Evolutionary conservation across 2,329 filamentous ascomycete species (phyloP).

Genomic region (Microsporum canis): DNA sequence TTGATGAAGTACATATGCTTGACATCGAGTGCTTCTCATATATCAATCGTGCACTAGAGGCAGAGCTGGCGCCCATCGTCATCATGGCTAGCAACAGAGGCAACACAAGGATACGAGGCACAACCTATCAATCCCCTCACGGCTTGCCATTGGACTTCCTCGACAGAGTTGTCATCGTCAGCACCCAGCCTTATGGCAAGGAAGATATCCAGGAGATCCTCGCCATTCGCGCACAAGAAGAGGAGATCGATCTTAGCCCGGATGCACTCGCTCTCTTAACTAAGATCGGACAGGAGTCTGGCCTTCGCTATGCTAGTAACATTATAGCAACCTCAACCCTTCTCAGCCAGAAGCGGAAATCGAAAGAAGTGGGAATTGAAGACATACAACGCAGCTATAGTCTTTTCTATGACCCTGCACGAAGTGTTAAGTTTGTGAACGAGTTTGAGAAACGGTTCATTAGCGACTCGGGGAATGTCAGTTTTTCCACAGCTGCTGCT

Average conservation of each 20-base stretch:
- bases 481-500: conserved; percentile 44
- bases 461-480: conserved; percentile 70
- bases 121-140: conserved; percentile 84
- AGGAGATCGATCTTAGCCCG: conserved; percentile 82
- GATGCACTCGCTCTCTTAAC: conserved; percentile 87
- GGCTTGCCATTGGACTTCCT: conserved; percentile 91
- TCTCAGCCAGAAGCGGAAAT: conserved; percentile 71
- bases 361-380: conserved; percentile 69
- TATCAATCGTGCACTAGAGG: conserved; percentile 92
- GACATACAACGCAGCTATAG: conserved; percentile 91
- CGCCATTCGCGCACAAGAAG: conserved; percentile 83
- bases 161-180: conserved; percentile 91
- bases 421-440: conserved; percentile 81
- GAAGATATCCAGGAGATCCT: conserved; percentile 91
- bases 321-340: conserved; percentile 91
- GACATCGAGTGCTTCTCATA: conserved; percentile 99
- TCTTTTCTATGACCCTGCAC: conserved; percentile 79
- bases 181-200: conserved; percentile 69
- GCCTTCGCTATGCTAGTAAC: conserved; percentile 91
- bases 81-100: conserved; percentile 99
- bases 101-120: conserved; percentile 81
- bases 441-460: conserved; percentile 91
- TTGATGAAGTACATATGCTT: conserved; percentile 99
- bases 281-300: conserved; percentile 88
- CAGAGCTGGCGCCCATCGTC: conserved; percentile 88